Evolutionary conservation across 176 grass and related monocot species (phyloP), one percentile per base, ranked within the genome.

Genomic region (Carex myosuroides): DNA sequence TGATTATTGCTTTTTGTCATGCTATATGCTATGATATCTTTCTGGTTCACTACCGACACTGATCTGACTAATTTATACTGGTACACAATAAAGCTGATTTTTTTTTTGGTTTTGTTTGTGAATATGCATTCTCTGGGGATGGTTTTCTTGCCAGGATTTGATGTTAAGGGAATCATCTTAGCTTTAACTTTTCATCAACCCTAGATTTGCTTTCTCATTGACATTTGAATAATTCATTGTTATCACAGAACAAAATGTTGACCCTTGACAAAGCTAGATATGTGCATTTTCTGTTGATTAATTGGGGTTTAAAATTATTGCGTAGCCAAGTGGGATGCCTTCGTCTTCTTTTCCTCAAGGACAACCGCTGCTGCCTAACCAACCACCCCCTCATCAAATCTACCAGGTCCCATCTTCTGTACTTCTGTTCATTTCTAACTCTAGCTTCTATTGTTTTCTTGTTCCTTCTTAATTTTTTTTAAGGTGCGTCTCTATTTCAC

Each of bases 361-460:
- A 70, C 93, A 90, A 72, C 91, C 88, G 33, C 93, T 87, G 78
- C 60, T 93, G 52, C 88, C 89, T 70, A 91, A 39, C 73, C 95
- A 95, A 69, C 95, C 88, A 57, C 87, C 87, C 26, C 91, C 89
- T 63, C 91, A 88, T 56, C 97, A 93, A 72, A 88, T 99, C 55
- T 99, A 92, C 32, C 91, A 92, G 93, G 97, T 99, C 57, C 41
- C 59, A 5, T 89, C 81, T 86, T 70, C 88, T 13, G 32, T 22
- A 83, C 60, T 42, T 44, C 18, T 9, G 39, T 44, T 44, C 42
- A 44, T 44, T 44, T 77, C 8, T 50, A 70, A 81, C n/a, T 52
- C 5, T 50, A 64, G 55, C 59, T 26, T n/a, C 52, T 61, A 41
- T 48, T 60, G 46, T 85, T 24, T 0, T 76, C 54, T 76, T 44